Percentiles rank a stretch among this genome's conserved stretches.
Evolutionary conservation across 176 grass and related monocot species (phyloP).

Genomic region (Musa acuminata): DNA sequence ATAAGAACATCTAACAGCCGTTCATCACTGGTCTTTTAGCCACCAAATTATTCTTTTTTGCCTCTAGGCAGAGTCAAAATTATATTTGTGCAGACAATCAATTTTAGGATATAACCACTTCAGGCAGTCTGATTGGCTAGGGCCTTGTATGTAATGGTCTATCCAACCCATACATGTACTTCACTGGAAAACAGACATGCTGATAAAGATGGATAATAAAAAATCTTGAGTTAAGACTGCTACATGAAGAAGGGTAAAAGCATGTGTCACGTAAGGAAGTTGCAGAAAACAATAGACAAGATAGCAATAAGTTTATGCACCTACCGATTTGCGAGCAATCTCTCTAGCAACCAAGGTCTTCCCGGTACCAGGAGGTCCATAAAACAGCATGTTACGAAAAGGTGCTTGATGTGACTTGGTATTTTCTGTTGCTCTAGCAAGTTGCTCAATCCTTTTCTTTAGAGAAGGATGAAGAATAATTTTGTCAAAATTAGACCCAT

Average conservation of each 20-base stretch:
- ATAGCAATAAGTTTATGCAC: constrained; percentile 4
- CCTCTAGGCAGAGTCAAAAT: not conserved
- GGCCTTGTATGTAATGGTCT: not conserved
- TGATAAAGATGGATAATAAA: not conserved
- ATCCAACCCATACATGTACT: not conserved
- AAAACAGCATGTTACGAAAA: constrained; percentile 97
- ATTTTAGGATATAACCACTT: not conserved
- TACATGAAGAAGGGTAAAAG: no score
- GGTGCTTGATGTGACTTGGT: constrained; percentile 90
- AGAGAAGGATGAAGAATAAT: constrained; percentile 82
- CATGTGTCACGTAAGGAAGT: not conserved
- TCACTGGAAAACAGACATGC: not conserved
- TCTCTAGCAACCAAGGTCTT: constrained; percentile 91
- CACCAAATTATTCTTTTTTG: not conserved
- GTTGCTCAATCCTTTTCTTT: constrained; percentile 73
- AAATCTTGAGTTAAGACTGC: no score
- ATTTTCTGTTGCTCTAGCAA: constrained; percentile 87
- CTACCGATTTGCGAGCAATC: constrained; percentile 95
- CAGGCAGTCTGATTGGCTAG: not conserved
- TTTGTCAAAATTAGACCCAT: constrained; percentile 42
- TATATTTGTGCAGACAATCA: not conserved
- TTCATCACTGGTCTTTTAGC: not conserved
- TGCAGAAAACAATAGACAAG: not conserved
- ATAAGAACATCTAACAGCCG: not conserved
- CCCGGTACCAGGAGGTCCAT: constrained; percentile 94